Conservation (phyloP, 108 stramenopile species). For the Seminavis robusta region DNA sequence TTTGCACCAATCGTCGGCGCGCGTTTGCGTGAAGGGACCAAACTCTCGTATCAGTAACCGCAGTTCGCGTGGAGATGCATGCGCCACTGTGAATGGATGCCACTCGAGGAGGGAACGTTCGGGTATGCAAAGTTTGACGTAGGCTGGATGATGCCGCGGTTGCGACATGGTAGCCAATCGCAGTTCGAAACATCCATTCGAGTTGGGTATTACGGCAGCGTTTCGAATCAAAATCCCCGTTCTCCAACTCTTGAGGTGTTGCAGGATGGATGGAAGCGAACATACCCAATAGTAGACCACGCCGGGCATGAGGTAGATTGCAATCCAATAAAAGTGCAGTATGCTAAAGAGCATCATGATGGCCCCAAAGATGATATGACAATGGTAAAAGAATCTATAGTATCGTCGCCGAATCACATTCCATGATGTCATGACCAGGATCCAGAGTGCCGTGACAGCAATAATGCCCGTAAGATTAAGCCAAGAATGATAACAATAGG, state of each 20-base stretch:
- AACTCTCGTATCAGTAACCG: too few relatives aligned
- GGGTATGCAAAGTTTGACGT: too few relatives aligned
- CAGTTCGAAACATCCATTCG: neutral
- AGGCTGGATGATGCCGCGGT: too few relatives aligned
- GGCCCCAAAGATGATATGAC: neutral
- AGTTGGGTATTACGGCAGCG: neutral
- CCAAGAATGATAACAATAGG: constrained; percentile 22
- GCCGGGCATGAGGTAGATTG: constrained; percentile 30
- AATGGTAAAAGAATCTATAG: constrained; percentile 30
- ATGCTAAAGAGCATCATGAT: constrained; percentile 16
- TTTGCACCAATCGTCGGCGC: too few relatives aligned
- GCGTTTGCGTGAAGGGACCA: too few relatives aligned
- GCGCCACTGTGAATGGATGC: too few relatives aligned
- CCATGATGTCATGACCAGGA: constrained; percentile 18
- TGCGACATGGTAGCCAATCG: too few relatives aligned
- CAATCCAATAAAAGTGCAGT: constrained; percentile 38
- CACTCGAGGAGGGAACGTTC: too few relatives aligned
- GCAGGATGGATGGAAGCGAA: constrained; percentile 17
- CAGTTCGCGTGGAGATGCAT: too few relatives aligned
- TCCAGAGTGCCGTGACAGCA: constrained; percentile 4
- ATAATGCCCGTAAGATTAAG: constrained; percentile 28
- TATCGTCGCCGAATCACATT: constrained; percentile 21
- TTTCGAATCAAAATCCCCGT: too few relatives aligned
- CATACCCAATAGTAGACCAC: constrained; percentile 30
- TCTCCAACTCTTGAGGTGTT: neutral